phyloP scores from a whole-genome alignment of 441 rosid species.

The Corymbia calophylla region DNA sequence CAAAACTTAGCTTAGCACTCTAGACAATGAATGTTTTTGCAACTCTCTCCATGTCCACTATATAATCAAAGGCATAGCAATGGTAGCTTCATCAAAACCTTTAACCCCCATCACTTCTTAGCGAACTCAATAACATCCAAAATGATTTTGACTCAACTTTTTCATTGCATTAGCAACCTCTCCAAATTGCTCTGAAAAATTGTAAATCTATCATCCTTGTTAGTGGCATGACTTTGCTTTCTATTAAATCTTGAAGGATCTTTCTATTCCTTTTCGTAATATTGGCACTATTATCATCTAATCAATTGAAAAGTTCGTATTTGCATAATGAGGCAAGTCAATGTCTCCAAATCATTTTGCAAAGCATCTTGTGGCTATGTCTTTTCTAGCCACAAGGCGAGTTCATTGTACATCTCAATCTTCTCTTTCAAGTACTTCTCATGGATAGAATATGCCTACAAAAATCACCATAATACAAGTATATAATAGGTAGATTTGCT shows the following conservation, averaged over 20 bases:
- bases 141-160: background rate
- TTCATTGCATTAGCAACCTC: background rate
- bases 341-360: background rate
- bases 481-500: background rate
- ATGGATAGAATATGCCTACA: background rate
- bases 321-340: background rate
- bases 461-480: background rate
- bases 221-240: background rate
- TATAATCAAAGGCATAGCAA: background rate
- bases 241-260: background rate
- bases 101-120: too few relatives aligned
- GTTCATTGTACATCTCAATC: background rate
- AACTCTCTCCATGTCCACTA: background rate
- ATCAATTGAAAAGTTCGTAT: background rate
- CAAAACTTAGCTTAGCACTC: background rate
- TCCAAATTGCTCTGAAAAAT: background rate
- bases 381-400: background rate
- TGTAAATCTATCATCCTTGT: background rate
- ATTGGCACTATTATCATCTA: background rate
- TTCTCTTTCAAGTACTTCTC: background rate
- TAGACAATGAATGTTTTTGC: background rate
- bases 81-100: background rate
- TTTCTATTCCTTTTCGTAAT: background rate
- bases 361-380: background rate
- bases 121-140: too few relatives aligned